Conservation (phyloP, 305 asterid genomes). For the Ruellia speciosa region DNA sequence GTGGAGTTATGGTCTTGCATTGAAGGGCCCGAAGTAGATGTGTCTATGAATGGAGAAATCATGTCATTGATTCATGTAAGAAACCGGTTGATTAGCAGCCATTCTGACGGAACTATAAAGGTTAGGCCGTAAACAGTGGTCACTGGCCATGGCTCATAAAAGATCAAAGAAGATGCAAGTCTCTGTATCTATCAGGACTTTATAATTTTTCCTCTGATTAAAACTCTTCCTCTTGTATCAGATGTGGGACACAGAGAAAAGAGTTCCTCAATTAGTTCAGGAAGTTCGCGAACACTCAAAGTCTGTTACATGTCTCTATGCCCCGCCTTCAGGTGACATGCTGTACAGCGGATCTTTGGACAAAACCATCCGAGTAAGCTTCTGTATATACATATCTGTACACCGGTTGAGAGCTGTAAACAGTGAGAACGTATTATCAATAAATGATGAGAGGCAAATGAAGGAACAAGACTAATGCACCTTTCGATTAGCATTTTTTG, state of each 20-base stretch:
- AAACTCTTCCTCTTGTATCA: slow-evolving; percentile 19
- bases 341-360: slow-evolving; percentile 72
- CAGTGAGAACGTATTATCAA: neutral
- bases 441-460: too few relatives aligned
- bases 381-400: neutral
- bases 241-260: slow-evolving; percentile 73
- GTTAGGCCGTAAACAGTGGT: slow-evolving; percentile 29
- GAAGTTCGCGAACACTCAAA: slow-evolving; percentile 73
- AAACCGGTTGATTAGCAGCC: slow-evolving; percentile 54
- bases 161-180: neutral
- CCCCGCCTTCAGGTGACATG: slow-evolving; percentile 51
- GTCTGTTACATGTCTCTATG: slow-evolving; percentile 61
- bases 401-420: neutral
- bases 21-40: slow-evolving; percentile 62
- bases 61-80: slow-evolving; percentile 49
- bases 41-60: slow-evolving; percentile 64
- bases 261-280: slow-evolving; percentile 49
- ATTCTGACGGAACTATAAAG: slow-evolving; percentile 81
- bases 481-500: neutral
- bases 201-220: neutral
- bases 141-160: too few relatives aligned
- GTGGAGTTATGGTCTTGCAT: slow-evolving; percentile 66
- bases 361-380: slow-evolving; percentile 67
- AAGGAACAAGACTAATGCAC: neutral
- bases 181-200: neutral